phyloP scores from a whole-genome alignment of 2,329 filamentous ascomycete species.

The Penicillium nordicum region DNA sequence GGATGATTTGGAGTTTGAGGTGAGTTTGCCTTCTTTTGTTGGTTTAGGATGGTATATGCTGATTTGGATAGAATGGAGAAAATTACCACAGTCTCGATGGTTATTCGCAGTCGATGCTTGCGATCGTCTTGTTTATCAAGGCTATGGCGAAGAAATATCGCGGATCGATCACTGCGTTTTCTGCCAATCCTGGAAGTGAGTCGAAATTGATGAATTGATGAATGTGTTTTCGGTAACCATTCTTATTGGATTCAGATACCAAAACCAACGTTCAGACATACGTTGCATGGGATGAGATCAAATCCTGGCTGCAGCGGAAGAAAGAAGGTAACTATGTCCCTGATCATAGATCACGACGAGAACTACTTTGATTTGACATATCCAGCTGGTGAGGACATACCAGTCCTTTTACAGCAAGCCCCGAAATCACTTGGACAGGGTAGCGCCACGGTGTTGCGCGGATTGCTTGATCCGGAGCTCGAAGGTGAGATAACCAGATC shows the following conservation, averaged over 20 bases:
- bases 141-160: constrained; percentile 15
- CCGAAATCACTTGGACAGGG: constrained; percentile 24
- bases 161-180: constrained; percentile 20
- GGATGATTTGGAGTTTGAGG: constrained; percentile 22
- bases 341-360: background rate
- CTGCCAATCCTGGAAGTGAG: constrained; percentile 29
- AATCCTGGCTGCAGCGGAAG: constrained; percentile 24
- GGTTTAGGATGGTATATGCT: background rate
- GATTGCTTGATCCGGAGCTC: constrained; percentile 24
- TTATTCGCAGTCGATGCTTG: constrained; percentile 28
- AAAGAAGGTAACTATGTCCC: constrained; percentile 18
- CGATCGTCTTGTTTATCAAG: constrained; percentile 26
- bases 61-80: constrained; percentile 19
- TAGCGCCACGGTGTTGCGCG: constrained; percentile 22
- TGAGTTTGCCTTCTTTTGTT: constrained; percentile 5
- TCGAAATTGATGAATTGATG: background rate
- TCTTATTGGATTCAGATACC: constrained; percentile 16
- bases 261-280: constrained; percentile 22
- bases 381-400: constrained; percentile 20
- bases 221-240: background rate
- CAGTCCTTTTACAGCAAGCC: constrained; percentile 23
- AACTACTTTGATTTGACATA: background rate
- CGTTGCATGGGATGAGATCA: constrained; percentile 19
- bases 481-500: constrained; percentile 16
- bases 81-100: constrained; percentile 26